A percentile compares a stretch with the other conserved stretches of the same genome.
These are phyloP conservation scores for Hypholoma sublateritium DNA, from an alignment of 768 basidiomycete genomes.

Conservation along the genomic window DNA sequence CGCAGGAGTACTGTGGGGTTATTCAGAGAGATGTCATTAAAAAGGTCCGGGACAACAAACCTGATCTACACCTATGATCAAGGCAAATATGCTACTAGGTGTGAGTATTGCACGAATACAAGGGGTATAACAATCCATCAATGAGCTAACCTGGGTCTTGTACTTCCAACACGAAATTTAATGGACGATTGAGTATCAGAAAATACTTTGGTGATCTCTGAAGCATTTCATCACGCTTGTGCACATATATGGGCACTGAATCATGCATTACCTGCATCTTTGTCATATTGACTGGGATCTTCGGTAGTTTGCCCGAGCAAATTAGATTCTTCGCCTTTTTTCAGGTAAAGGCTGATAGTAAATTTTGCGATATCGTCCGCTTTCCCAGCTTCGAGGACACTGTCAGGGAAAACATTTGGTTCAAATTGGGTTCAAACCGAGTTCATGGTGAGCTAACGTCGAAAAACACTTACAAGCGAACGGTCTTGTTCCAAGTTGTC, in stretches of 20 bases:
- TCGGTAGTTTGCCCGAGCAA: background rate
- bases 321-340: background rate
- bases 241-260: background rate
- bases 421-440: background rate
- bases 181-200: background rate
- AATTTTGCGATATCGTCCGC: background rate
- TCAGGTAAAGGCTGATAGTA: background rate
- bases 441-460: too few relatives aligned
- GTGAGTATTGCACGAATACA: background rate
- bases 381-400: background rate
- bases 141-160: background rate
- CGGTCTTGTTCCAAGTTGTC: background rate
- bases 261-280: background rate
- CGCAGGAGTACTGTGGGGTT: background rate
- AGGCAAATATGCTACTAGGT: background rate
- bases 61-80: background rate
- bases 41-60: background rate
- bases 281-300: background rate
- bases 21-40: background rate
- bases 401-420: background rate
- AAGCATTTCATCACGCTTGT: background rate
- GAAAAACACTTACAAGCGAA: background rate
- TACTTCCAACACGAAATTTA: background rate
- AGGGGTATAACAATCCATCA: background rate
- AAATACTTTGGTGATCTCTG: background rate